Conservation (phyloP, 208 protist species). For the Trypanosoma rangeli region DNA sequence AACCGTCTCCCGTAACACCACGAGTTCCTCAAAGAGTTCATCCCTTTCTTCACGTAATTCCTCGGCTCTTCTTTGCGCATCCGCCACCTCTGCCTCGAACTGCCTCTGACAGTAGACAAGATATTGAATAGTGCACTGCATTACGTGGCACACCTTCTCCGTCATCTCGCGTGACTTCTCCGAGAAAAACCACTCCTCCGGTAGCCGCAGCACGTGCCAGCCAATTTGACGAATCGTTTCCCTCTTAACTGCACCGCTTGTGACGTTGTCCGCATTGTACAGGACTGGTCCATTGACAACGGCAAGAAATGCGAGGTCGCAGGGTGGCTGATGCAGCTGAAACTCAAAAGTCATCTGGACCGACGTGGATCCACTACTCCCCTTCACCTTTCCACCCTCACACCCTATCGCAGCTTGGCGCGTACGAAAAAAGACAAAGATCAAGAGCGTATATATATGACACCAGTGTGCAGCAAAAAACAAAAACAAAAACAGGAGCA, state of each 20-base stretch:
- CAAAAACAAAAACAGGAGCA: not conserved
- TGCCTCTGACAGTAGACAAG: constrained; percentile 29
- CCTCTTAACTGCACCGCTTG: constrained; percentile 39
- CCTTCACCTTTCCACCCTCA: not conserved
- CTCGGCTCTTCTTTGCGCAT: constrained; percentile 27
- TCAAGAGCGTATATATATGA: not conserved
- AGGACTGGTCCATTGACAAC: constrained; percentile 64
- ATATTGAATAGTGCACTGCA: constrained; percentile 88
- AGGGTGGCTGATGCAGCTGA: constrained; percentile 46
- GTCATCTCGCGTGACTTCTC: constrained; percentile 30
- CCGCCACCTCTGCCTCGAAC: constrained; percentile 6
- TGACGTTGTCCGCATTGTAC: constrained; percentile 45
- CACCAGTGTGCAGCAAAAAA: not conserved
- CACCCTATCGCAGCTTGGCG: not conserved
- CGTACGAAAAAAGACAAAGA: constrained; percentile 1
- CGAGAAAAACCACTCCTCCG: constrained; percentile 70
- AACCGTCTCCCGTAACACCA: constrained; percentile 51
- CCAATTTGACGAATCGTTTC: constrained; percentile 69
- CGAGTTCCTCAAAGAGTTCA: constrained; percentile 63
- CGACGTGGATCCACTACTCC: not conserved
- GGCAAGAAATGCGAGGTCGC: constrained; percentile 70
- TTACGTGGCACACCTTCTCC: constrained; percentile 38
- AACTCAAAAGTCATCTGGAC: constrained; percentile 61
- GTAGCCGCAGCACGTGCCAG: constrained; percentile 52
- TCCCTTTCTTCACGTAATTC: constrained; percentile 39